A percentile compares a stretch with the other conserved stretches of the same genome.
Conservation (phyloP, 164 flowering plant species). For the Piper betle region DNA sequence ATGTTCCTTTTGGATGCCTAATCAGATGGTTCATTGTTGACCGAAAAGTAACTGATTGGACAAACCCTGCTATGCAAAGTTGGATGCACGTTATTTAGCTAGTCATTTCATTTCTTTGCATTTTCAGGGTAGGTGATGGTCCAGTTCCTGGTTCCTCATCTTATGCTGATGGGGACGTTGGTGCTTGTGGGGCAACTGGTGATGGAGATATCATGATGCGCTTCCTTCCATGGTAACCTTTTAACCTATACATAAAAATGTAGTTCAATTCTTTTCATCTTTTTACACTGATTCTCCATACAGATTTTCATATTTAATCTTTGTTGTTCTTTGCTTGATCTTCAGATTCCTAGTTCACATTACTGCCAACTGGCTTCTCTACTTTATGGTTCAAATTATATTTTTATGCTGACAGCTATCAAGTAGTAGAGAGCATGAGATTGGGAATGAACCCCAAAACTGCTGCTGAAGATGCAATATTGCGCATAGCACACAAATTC, state of each 20-base stretch:
- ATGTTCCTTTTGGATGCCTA: no score
- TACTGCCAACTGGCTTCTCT: no score
- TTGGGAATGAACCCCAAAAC: constrained; percentile 67
- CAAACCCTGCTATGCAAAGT: neutral
- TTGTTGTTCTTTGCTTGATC: no score
- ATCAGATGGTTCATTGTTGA: no score
- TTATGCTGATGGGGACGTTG: constrained; percentile 86
- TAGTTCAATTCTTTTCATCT: neutral
- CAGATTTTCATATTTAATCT: no score
- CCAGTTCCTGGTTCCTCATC: constrained; percentile 95
- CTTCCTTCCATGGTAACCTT: constrained; percentile 80
- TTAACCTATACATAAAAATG: neutral
- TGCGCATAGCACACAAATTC: constrained; percentile 61
- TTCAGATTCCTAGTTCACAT: no score
- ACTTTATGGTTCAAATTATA: no score
- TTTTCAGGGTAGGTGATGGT: constrained; percentile 88
- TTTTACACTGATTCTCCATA: no score
- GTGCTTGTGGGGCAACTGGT: constrained; percentile 97
- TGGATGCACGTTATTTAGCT: neutral
- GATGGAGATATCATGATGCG: constrained; percentile 99
- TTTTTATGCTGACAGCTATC: constrained; percentile 38
- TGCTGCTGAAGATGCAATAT: constrained; percentile 80
- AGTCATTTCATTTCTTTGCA: neutral
- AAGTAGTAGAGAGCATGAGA: constrained; percentile 95
- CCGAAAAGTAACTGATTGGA: no score